Evolutionary conservation across 2,329 filamentous ascomycete genomes (phyloP), one percentile per base, ranked within the genome.

Genomic region (Sclerotinia nivalis): DNA sequence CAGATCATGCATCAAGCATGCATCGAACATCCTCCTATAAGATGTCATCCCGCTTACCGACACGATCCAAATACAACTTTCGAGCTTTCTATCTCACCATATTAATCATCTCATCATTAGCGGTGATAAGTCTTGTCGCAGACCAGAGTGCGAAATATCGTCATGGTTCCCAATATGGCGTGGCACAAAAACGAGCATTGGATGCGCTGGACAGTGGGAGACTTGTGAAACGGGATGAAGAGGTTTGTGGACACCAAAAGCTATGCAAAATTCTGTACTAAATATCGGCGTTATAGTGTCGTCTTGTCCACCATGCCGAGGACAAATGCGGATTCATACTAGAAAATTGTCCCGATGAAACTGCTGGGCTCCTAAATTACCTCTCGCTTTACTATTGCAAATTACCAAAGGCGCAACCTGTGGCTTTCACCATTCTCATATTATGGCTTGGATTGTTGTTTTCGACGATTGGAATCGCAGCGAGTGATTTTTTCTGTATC

Each of bases 401-500:
- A 56, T 84, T 97, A 47, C 83, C 84, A 68, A 81, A 87, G 68
- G 88, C 84, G 20, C 90, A 93, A 77, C 89, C 91, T 0, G 73
- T 97, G 59, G 93, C 92, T n/a, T 96, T 99, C 77, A 78, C 84
- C 31, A 83, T 97, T 55, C 84, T 99, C 59, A 86, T 93, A 22
- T 76, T 89, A 71, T 99, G 96, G 96, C 87, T 97, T 9, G 91
- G 88, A 50, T 83, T 98, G 68, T 88, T 99, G 10, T 99, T 99
- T 81, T 95, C 92, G 75, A 98, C 96, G 20, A 97, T 99, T 73
- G 96, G 96, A 71, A 97, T 99, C 73, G 96, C 96, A 20, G 96
- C 96, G 31, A 97, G 93, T 81, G 96, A 99, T 82, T 99, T 99
- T 83, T 96, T 99, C 82, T 98, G 94, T 81, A 89, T 98, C 82